These are phyloP conservation scores for Chlamydomonas reinhardtii DNA, from an alignment of 163 green algal species.

Conservation along the genomic window DNA sequence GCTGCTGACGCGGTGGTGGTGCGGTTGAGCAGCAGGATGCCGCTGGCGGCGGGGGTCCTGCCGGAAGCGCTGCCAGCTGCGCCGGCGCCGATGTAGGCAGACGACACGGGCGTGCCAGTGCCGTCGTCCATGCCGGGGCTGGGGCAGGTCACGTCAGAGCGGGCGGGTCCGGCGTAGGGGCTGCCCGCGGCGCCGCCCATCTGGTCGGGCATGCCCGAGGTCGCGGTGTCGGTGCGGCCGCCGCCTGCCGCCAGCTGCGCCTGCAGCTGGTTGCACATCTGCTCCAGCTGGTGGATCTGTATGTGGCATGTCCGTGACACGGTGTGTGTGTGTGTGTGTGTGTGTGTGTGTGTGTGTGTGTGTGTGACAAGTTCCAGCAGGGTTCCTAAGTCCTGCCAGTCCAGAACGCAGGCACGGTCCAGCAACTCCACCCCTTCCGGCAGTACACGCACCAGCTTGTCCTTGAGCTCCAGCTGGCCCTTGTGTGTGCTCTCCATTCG, in stretches of 20 bases:
- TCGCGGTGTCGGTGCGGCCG: background rate
- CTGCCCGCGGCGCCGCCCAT: background rate
- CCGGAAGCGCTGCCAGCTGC: background rate
- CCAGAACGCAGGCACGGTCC: too few species aligned
- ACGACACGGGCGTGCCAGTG: background rate
- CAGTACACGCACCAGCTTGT: constrained; percentile 30
- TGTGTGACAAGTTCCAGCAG: too few species aligned
- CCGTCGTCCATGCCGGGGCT: background rate
- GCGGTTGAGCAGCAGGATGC: constrained; percentile 22
- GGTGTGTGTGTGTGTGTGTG: too few species aligned
- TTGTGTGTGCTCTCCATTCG: background rate
- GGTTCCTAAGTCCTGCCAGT: too few species aligned
- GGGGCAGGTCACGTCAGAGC: background rate
- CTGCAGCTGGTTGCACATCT: constrained; percentile 12
- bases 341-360: too few species aligned
- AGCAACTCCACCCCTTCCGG: too few species aligned
- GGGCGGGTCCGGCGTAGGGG: background rate
- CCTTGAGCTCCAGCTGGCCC: constrained; percentile 46
- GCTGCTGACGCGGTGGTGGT: constrained; percentile 33
- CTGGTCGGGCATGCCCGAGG: background rate
- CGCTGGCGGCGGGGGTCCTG: background rate
- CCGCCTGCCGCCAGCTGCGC: background rate
- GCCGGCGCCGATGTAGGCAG: background rate
- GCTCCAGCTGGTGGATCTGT: constrained; percentile 39
- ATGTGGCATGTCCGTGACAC: too few species aligned